These are phyloP conservation scores for Fraxinus dipetala DNA, from an alignment of 305 asterid genomes.

Conservation along the genomic window DNA sequence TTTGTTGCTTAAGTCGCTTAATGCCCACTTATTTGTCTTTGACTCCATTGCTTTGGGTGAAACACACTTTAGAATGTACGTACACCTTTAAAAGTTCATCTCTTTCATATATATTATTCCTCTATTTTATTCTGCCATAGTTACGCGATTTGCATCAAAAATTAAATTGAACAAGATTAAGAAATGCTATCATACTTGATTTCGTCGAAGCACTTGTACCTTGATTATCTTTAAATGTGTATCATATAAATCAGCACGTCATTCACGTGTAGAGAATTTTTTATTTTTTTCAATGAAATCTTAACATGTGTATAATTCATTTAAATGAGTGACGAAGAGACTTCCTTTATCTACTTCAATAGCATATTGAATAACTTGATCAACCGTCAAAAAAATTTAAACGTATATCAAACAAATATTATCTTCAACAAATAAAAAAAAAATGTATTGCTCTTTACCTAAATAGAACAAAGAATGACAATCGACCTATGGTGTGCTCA, in stretches of 20 bases:
- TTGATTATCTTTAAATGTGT: neutral
- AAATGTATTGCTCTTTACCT: neutral
- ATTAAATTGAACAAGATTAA: neutral
- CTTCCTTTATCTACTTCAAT: neutral
- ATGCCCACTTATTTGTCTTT: neutral
- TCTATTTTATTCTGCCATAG: neutral
- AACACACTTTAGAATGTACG: neutral
- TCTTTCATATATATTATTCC: neutral
- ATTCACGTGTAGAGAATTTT: neutral
- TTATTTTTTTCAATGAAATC: neutral
- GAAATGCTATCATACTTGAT: neutral
- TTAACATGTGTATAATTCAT: neutral
- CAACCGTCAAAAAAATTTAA: neutral
- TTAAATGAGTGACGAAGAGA: neutral
- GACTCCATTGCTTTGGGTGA: neutral
- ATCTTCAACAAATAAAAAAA: neutral
- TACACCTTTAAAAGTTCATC: neutral
- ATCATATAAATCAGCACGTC: neutral
- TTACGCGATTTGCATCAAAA: neutral
- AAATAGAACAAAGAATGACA: neutral
- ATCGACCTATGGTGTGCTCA: neutral
- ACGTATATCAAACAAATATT: neutral
- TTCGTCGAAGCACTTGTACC: neutral
- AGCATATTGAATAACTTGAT: neutral
- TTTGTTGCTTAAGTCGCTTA: neutral